Percentiles rank a stretch among this genome's conserved stretches.
These are phyloP conservation scores for Vinca minor DNA, from an alignment of 257 asterid species.

Conservation along the genomic window DNA sequence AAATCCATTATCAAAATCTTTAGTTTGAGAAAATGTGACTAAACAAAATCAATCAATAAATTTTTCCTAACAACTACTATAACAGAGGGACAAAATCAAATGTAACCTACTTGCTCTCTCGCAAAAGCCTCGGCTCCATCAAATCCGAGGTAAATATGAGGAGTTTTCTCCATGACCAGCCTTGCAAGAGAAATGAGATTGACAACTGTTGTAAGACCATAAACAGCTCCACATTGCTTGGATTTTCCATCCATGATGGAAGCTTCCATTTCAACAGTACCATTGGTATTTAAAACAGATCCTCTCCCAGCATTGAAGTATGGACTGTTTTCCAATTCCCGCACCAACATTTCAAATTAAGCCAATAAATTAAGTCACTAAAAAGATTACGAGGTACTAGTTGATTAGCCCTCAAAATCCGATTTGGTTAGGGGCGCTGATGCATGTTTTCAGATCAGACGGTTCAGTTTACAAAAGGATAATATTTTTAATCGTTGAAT, in stretches of 20 bases:
- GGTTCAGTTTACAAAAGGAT: too few relatives aligned
- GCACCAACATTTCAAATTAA: slow-evolving; percentile 46
- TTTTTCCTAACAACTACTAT: too few relatives aligned
- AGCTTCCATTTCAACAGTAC: slow-evolving; percentile 96
- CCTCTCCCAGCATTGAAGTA: slow-evolving; percentile 85
- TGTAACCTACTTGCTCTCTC: slow-evolving; percentile 57
- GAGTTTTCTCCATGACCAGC: slow-evolving; percentile 95
- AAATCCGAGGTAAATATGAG: slow-evolving; percentile 83
- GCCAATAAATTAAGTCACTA: neutral
- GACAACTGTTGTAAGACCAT: slow-evolving; percentile 70
- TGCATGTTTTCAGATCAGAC: too few relatives aligned
- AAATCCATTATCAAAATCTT: too few relatives aligned
- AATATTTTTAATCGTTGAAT: too few relatives aligned
- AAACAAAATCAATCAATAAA: too few relatives aligned
- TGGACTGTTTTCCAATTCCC: slow-evolving; percentile 71
- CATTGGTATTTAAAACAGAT: slow-evolving; percentile 70
- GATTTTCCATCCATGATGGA: slow-evolving; percentile 86
- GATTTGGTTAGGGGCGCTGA: too few relatives aligned
- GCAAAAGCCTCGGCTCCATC: slow-evolving; percentile 94
- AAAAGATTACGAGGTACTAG: neutral
- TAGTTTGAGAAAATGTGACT: too few relatives aligned
- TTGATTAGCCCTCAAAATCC: neutral
- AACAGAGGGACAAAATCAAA: neutral
- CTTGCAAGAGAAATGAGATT: slow-evolving; percentile 79
- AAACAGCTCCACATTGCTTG: slow-evolving; percentile 86